These are phyloP conservation scores for Dinochytrium kinnereticum DNA, from an alignment of 371 early-diverging fungal genomes.

Conservation along the genomic window DNA sequence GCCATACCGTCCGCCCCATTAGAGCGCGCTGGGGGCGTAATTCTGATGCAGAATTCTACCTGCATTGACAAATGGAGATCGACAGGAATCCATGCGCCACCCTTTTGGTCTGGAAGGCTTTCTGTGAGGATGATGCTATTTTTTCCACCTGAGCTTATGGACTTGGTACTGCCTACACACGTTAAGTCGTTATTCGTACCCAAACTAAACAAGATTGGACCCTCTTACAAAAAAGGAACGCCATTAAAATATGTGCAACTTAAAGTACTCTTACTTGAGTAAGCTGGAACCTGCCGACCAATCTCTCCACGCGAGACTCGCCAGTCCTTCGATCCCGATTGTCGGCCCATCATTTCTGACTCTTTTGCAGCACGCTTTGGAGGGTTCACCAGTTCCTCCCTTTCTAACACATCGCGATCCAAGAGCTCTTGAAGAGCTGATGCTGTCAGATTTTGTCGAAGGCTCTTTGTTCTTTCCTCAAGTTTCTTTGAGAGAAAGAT, in stretches of 20 bases:
- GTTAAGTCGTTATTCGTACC: too few species aligned
- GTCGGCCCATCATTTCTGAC: constrained; percentile 57
- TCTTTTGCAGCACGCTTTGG: constrained; percentile 30
- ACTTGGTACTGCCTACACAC: too few species aligned
- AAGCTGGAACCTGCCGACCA: background rate
- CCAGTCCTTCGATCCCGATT: constrained; percentile 64
- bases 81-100: constrained; percentile 19
- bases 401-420: constrained; percentile 47
- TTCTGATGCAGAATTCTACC: constrained; percentile 36
- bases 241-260: constrained; percentile 35
- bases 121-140: constrained; percentile 21
- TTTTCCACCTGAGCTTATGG: too few species aligned
- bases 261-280: constrained; percentile 31
- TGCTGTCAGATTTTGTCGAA: constrained; percentile 22
- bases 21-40: constrained; percentile 34
- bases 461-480: background rate
- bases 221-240: background rate
- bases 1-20: constrained; percentile 44
- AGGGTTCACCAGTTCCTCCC: constrained; percentile 49
- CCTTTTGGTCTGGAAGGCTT: constrained; percentile 13
- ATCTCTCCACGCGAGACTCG: constrained; percentile 54
- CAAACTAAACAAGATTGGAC: constrained; percentile 50
- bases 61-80: background rate
- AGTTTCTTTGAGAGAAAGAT: background rate
- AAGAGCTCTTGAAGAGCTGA: constrained; percentile 31